Percentiles rank a stretch among this genome's conserved stretches.
Evolutionary conservation across 2,329 filamentous ascomycete genomes (phyloP).

Genomic region (Fusarium illudens): DNA sequence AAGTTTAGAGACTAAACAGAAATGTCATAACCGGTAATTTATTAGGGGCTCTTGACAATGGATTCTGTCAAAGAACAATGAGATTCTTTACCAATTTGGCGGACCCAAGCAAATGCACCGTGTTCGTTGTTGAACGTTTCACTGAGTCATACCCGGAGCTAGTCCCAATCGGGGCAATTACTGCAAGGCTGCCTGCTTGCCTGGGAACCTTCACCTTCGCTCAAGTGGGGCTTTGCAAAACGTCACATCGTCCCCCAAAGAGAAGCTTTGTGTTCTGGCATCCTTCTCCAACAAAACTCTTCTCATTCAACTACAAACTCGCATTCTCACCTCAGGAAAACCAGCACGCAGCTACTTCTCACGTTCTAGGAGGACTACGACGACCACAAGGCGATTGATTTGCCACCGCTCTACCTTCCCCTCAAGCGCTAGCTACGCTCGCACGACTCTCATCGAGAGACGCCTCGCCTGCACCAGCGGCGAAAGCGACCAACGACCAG

Average conservation of each 20-base stretch:
- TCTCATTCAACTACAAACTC: constrained; percentile 1
- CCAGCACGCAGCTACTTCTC: background rate
- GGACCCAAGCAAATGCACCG: constrained; percentile 24
- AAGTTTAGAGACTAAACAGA: background rate
- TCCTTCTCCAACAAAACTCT: constrained; percentile 1
- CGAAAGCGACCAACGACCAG: background rate
- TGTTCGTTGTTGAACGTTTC: constrained; percentile 1
- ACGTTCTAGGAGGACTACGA: background rate
- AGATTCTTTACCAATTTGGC: background rate
- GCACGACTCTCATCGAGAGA: constrained; percentile 7
- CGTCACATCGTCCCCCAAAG: constrained; percentile 32
- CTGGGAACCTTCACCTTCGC: constrained; percentile 22
- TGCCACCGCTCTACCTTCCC: constrained; percentile 3
- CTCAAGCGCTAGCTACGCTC: constrained; percentile 6
- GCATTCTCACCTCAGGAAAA: constrained; percentile 6
- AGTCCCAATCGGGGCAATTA: constrained; percentile 15
- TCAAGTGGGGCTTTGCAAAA: constrained; percentile 38
- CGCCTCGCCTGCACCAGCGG: constrained; percentile 2
- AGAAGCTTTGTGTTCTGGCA: constrained; percentile 32
- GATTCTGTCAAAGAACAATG: background rate
- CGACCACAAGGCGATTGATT: constrained; percentile 2
- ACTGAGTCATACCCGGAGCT: constrained; percentile 9
- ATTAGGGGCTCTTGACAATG: background rate
- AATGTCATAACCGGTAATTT: background rate
- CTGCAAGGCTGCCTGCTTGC: constrained; percentile 26